Evolutionary conservation across 148 eudicot genomes (phyloP).

Genomic region (Limonium bicolor): DNA sequence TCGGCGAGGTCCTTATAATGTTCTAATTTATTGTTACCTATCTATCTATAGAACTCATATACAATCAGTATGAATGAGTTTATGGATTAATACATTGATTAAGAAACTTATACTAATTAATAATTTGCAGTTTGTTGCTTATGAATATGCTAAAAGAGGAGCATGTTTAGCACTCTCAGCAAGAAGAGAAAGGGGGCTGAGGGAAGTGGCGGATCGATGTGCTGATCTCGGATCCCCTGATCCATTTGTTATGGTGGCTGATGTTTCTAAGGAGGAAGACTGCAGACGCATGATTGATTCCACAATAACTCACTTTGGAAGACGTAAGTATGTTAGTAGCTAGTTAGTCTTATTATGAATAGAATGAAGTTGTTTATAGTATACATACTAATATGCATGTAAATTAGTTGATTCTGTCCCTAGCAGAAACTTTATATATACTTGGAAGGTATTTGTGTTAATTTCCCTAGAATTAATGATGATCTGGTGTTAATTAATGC

Average conservation of each 20-base stretch:
- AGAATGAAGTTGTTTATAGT: too few species aligned
- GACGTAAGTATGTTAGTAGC: constrained; percentile 12
- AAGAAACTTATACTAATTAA: too few species aligned
- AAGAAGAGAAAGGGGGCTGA: constrained; percentile 10
- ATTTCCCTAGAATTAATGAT: too few species aligned
- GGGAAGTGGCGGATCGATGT: constrained; percentile 11
- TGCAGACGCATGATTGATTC: constrained; percentile 10
- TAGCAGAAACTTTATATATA: too few species aligned
- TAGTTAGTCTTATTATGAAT: too few species aligned
- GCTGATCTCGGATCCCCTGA: constrained; percentile 13
- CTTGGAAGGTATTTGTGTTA: too few species aligned
- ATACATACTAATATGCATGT: too few species aligned
- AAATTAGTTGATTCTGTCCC: too few species aligned
- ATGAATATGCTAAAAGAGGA: constrained; percentile 15
- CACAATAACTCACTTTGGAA: constrained; percentile 15
- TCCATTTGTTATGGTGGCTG: constrained; percentile 10
- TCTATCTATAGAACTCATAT: neutral
- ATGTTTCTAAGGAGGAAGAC: constrained; percentile 12
- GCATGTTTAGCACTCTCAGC: constrained; percentile 16
- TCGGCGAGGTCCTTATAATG: constrained; percentile 9
- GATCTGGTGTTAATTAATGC: too few species aligned
- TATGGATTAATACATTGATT: neutral
- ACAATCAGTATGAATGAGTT: neutral
- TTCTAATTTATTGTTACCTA: neutral
- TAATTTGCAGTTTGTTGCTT: constrained; percentile 10